Conservation (phyloP, 176 grass and related monocot genomes). For the Eragrostis curvula region DNA sequence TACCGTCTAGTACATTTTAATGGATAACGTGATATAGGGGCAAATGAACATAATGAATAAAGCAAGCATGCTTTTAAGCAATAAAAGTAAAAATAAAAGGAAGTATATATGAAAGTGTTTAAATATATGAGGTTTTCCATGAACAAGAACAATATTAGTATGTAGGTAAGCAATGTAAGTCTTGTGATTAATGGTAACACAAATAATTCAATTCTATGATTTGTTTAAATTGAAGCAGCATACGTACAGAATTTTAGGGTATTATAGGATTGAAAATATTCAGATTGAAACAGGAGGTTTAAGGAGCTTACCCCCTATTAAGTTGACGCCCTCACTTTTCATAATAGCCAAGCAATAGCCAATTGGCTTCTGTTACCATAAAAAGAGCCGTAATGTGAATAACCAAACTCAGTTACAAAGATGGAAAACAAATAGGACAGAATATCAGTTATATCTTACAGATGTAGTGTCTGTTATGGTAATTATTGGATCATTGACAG, state of each 20-base stretch:
- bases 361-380: slow-evolving; percentile 30
- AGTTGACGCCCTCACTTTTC: slow-evolving; percentile 68
- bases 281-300: background rate
- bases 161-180: background rate
- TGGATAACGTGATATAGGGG: background rate
- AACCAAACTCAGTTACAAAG: slow-evolving; percentile 1
- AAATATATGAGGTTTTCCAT: background rate
- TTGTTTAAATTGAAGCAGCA: slow-evolving; percentile 7
- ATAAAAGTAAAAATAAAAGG: background rate
- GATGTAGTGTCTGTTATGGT: slow-evolving; percentile 19
- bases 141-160: no score
- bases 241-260: background rate
- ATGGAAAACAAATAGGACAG: slow-evolving; percentile 2
- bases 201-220: background rate
- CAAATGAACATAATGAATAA: background rate
- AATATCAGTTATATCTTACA: slow-evolving; percentile 49
- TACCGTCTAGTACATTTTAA: no score
- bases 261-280: slow-evolving; percentile 3
- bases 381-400: slow-evolving; percentile 37
- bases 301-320: slow-evolving; percentile 80
- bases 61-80: background rate
- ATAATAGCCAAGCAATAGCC: slow-evolving; percentile 86
- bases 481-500: slow-evolving; percentile 63
- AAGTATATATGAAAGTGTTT: background rate
- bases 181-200: background rate